These are phyloP conservation scores for Barnettozyma wickerhamii DNA, from an alignment of 805 yeast genomes.

Conservation along the genomic window DNA sequence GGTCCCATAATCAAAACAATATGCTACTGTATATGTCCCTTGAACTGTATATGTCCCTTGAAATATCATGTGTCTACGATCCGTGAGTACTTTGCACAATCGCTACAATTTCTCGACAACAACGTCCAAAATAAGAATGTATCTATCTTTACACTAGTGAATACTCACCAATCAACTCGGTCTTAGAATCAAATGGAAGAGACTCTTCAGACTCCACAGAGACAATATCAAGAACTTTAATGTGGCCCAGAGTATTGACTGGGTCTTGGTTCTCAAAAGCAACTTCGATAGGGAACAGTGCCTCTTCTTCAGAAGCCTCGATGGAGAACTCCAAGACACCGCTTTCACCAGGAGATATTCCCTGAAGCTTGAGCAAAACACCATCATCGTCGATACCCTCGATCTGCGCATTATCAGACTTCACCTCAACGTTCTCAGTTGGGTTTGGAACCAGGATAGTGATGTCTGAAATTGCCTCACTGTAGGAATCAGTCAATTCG, in stretches of 20 bases:
- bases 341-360: constrained; percentile 45
- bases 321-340: constrained; percentile 81
- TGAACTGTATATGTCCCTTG: too few relatives aligned
- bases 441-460: constrained; percentile 61
- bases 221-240: constrained; percentile 58
- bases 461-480: constrained; percentile 48
- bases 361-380: constrained; percentile 57
- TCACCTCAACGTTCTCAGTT: constrained; percentile 49
- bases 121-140: not conserved
- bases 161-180: constrained; percentile 48
- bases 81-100: too few relatives aligned
- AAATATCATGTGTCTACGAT: too few relatives aligned
- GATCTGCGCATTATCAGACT: constrained; percentile 50
- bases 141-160: not conserved
- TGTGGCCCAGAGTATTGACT: constrained; percentile 56
- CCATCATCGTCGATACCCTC: constrained; percentile 66
- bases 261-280: constrained; percentile 49
- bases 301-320: constrained; percentile 68
- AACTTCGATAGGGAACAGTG: constrained; percentile 83
- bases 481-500: constrained; percentile 54
- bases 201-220: constrained; percentile 46
- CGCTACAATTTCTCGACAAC: too few relatives aligned
- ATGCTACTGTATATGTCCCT: too few relatives aligned
- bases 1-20: constrained; percentile 1
- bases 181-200: constrained; percentile 66